These are phyloP conservation scores for Syzygium syzygioides DNA, from an alignment of 441 rosid species.

Conservation along the genomic window DNA sequence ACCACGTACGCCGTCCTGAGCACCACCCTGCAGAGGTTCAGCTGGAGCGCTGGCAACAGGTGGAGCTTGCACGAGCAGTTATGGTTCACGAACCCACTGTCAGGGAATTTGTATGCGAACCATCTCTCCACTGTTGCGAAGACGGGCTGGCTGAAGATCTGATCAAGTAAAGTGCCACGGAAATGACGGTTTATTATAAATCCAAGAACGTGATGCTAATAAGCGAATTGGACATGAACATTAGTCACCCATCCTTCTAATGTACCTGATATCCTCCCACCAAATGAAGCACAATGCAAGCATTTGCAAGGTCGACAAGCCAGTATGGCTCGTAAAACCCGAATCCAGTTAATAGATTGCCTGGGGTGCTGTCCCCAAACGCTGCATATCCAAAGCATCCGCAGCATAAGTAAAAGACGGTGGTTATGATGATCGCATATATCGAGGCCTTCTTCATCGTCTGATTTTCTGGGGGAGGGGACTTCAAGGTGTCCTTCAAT, in stretches of 20 bases:
- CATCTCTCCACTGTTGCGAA: conserved; percentile 17
- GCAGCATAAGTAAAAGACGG: conserved; percentile 11
- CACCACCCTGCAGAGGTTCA: conserved; percentile 3
- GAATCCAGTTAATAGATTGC: conserved; percentile 23
- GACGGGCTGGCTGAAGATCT: conserved; percentile 26
- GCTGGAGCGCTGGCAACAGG: neutral
- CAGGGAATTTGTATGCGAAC: conserved; percentile 13
- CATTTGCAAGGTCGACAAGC: conserved; percentile 28
- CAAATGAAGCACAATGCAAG: conserved; percentile 21
- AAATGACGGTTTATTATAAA: no score
- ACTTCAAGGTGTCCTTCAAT: conserved; percentile 44
- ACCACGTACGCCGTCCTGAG: conserved; percentile 4
- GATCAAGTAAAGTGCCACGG: neutral
- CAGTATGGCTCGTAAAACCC: conserved; percentile 15
- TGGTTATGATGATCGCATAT: neutral
- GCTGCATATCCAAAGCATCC: conserved; percentile 28
- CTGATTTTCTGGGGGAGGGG: conserved; percentile 8
- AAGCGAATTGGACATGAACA: neutral
- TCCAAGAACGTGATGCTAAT: neutral
- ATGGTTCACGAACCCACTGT: conserved; percentile 3
- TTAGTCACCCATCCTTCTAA: neutral
- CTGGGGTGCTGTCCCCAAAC: conserved; percentile 21
- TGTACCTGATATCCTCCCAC: conserved; percentile 29
- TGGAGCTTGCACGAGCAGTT: neutral
- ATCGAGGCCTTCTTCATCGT: neutral